Percentiles rank a stretch among this genome's conserved stretches.
phyloP scores from a whole-genome alignment of 768 basidiomycete genomes.

The Rhodocollybia butyracea region DNA sequence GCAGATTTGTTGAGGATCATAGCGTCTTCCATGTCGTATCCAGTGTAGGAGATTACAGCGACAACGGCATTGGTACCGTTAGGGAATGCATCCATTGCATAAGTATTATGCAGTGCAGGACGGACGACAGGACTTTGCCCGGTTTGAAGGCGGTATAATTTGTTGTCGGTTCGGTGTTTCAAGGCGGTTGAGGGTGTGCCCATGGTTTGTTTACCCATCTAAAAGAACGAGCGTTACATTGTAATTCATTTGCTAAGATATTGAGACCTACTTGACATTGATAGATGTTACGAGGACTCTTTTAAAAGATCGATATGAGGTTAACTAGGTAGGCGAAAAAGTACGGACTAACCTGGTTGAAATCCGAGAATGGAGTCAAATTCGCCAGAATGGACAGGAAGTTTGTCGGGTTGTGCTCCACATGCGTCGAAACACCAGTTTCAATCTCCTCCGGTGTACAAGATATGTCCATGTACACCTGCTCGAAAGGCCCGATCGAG shows the following conservation, averaged over 20 bases:
- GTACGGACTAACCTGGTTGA: conserved; percentile 84
- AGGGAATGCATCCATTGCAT: conserved; percentile 98
- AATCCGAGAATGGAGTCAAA: conserved; percentile 97
- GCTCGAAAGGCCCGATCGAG: conserved; percentile 94
- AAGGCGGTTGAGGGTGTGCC: conserved; percentile 94
- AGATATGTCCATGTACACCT: conserved; percentile 99
- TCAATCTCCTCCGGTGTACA: conserved; percentile 85
- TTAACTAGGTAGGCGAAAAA: conserved; percentile 13
- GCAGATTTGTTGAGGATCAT: conserved; percentile 99
- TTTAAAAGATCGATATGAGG: conserved; percentile 15
- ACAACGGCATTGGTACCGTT: conserved; percentile 98
- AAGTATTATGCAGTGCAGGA: conserved; percentile 85
- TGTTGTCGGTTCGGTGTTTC: conserved; percentile 94
- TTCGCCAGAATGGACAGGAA: conserved; percentile 97
- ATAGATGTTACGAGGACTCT: conserved; percentile 91
- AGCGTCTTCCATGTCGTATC: conserved; percentile 99
- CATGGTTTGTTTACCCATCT: conserved; percentile 99
- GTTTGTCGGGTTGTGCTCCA: conserved; percentile 92
- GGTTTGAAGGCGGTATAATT: conserved; percentile 92
- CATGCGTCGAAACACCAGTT: conserved; percentile 75
- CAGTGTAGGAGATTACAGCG: conserved; percentile 99
- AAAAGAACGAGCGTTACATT: no score
- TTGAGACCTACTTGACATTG: conserved; percentile 71
- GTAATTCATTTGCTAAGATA: no score
- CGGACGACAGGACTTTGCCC: conserved; percentile 95